Base-by-base conservation (phyloP, 306 rosid genomes). In the Vigna unguiculata region DNA sequence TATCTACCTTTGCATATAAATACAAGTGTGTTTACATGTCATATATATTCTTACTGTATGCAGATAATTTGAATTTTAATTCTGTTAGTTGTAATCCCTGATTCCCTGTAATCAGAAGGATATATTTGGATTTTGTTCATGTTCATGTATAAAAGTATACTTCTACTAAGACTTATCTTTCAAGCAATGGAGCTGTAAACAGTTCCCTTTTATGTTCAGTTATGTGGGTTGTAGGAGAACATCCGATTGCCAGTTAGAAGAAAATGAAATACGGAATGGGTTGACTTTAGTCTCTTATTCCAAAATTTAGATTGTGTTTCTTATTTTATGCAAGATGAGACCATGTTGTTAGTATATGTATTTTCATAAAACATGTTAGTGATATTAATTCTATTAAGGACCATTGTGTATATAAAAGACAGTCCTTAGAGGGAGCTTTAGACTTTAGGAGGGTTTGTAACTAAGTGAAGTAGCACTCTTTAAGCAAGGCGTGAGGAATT, bases 41-140 rank as follows among this genome's bases (percentile, higher is more conserved):
- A 60, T 32, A 32, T 32, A 32, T 4, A 32, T 32, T 4, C 6
- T 32, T 32, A 32, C 7, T 32, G 0, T 32, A 32, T 32, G 7
- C 36, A 32, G 36, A 32, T 32, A 32, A 32, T 32, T 0, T 5
- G 36, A 32, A 32, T 32, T 4, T 32, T 4, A 32, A 32, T 32
- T 32, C 36, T 32, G 6, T 32, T 32, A 32, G 36, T 32, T 32
- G 30, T 71, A 51, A 71, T 71, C 61, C 48, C 15, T 68, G 25
- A 51, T 52, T 71, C 61, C 48, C 14, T 68, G 43, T 68, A 30
- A 60, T 66, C 49, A 32, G 32, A 49, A 3, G 28, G 40, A 17
- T 63, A 75, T 9, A 25, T 63, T 52, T 59, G 47, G 11, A 34
- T 15, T 48, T 34, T 75, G 25, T 62, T 76, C 20, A 4, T 38